phyloP scores from a whole-genome alignment of 176 grass and related monocot genomes.

The Eragrostis curvula region DNA sequence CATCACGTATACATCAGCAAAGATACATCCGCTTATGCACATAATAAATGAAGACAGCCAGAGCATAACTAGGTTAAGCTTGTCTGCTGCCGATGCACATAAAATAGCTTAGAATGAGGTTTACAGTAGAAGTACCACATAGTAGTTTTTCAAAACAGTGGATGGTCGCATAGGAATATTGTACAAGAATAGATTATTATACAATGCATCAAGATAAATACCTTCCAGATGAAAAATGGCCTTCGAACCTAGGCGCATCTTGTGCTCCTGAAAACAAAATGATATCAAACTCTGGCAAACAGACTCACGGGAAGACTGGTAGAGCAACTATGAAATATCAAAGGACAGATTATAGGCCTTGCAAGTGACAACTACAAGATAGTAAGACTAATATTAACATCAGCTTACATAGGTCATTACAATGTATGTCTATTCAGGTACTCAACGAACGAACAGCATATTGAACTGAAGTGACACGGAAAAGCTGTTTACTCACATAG shows the following conservation, averaged over 20 bases:
- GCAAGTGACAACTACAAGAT: background rate
- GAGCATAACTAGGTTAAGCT: background rate
- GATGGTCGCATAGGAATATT: background rate
- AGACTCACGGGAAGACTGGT: background rate
- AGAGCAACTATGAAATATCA: background rate
- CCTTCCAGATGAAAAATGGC: conserved; percentile 98
- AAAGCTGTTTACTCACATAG: conserved; percentile 69
- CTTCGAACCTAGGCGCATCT: conserved; percentile 93
- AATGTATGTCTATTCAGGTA: background rate
- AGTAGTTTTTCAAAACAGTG: background rate
- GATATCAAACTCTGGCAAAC: background rate
- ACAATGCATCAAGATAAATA: conserved; percentile 7
- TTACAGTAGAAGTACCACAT: background rate
- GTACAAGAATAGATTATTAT: background rate
- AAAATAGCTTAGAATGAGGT: background rate
- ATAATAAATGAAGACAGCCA: background rate
- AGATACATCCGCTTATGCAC: background rate
- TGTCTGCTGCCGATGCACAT: no score
- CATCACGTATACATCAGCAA: background rate
- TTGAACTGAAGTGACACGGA: background rate
- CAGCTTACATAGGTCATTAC: background rate
- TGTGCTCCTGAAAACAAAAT: conserved; percentile 76
- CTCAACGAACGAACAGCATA: background rate
- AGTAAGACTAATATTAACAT: background rate
- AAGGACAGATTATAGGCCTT: background rate